Evolutionary conservation across 768 basidiomycete species (phyloP).

Genomic region (Russula abietina): DNA sequence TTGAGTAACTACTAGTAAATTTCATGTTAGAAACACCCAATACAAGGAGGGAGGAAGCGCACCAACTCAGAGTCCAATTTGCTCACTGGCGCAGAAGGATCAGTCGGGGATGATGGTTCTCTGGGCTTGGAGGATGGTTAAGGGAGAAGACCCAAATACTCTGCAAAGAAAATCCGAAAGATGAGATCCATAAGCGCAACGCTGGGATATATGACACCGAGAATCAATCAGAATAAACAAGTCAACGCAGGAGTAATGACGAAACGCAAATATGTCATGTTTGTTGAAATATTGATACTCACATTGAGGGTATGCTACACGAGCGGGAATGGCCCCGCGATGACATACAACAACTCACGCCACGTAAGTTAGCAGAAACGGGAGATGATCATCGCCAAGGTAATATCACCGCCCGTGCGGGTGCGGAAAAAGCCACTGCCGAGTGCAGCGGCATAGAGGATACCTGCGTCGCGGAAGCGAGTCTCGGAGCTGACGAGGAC

Average conservation of each 20-base stretch:
- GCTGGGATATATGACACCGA: slow-evolving; percentile 53
- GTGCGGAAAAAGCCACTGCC: slow-evolving; percentile 61
- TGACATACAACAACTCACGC: no score
- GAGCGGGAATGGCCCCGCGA: no score
- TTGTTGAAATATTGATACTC: slow-evolving; percentile 50
- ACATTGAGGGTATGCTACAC: slow-evolving; percentile 79
- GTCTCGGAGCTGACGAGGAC: slow-evolving; percentile 65
- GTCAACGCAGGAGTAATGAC: background rate
- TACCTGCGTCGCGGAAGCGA: slow-evolving; percentile 61
- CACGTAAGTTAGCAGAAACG: no score
- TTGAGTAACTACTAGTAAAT: no score
- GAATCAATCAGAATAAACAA: background rate
- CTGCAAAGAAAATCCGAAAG: slow-evolving; percentile 78
- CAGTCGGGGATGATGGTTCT: slow-evolving; percentile 7
- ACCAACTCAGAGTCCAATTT: slow-evolving; percentile 18
- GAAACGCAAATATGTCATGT: no score
- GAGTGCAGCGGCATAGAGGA: slow-evolving; percentile 38
- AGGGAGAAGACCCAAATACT: slow-evolving; percentile 81
- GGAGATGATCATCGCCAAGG: slow-evolving; percentile 84
- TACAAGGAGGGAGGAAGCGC: background rate
- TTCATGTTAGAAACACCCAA: no score
- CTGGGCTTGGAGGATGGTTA: slow-evolving; percentile 31
- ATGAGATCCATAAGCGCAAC: slow-evolving; percentile 87
- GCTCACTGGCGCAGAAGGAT: slow-evolving; percentile 2
- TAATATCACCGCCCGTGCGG: slow-evolving; percentile 37